These are phyloP conservation scores for Daedalea quercina DNA, from an alignment of 768 basidiomycete species.

Conservation along the genomic window DNA sequence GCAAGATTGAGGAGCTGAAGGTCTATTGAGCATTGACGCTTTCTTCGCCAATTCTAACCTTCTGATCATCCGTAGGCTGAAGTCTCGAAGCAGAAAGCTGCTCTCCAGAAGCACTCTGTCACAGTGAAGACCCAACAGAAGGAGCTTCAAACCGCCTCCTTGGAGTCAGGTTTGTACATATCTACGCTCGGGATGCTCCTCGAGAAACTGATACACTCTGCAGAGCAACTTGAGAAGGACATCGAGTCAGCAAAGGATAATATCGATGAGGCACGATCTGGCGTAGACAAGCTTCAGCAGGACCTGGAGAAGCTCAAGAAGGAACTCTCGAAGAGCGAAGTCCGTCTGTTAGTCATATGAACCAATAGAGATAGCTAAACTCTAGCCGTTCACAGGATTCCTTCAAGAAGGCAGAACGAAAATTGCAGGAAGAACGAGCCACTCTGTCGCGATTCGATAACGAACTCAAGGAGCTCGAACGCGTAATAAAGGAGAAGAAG, in stretches of 20 bases:
- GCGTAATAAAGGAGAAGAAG: constrained; percentile 78
- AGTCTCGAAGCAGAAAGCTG: constrained; percentile 76
- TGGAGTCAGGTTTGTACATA: constrained; percentile 71
- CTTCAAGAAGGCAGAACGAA: constrained; percentile 59
- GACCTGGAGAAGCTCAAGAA: constrained; percentile 57
- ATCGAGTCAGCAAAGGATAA: constrained; percentile 44
- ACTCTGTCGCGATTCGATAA: constrained; percentile 83
- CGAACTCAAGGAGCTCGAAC: constrained; percentile 80
- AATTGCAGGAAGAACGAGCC: constrained; percentile 80
- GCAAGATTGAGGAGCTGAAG: constrained; percentile 92
- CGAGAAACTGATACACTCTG: neutral
- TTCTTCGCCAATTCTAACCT: neutral
- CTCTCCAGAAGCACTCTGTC: constrained; percentile 74
- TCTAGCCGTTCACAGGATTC: constrained; percentile 32
- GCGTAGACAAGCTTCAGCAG: constrained; percentile 46
- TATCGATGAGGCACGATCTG: constrained; percentile 36
- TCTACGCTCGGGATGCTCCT: too few species aligned
- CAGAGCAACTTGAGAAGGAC: constrained; percentile 81
- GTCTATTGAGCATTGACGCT: constrained; percentile 31
- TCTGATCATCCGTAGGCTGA: constrained; percentile 41
- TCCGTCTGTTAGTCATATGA: constrained; percentile 14
- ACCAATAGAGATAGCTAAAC: neutral
- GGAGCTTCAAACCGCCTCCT: constrained; percentile 77
- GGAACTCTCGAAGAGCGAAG: constrained; percentile 42
- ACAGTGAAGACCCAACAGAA: constrained; percentile 83